Conservation (phyloP, 2,329 filamentous ascomycete species). For the Capronia coronata region DNA sequence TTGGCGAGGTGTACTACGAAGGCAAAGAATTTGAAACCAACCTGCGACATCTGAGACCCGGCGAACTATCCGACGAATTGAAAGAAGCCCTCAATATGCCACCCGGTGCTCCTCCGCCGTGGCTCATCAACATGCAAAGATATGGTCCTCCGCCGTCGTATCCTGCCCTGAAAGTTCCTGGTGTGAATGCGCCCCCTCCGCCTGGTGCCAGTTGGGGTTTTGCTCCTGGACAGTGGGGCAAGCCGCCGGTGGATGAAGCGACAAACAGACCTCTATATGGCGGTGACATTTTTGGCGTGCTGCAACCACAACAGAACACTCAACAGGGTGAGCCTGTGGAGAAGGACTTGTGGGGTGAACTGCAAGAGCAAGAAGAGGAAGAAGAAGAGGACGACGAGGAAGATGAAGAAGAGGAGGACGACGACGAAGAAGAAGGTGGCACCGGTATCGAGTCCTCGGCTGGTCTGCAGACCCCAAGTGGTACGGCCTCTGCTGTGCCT, state of each 20-base stretch:
- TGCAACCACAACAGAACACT: slow-evolving; percentile 54
- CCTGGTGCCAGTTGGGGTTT: slow-evolving; percentile 90
- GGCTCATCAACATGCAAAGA: slow-evolving; percentile 94
- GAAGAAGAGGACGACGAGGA: slow-evolving; percentile 68
- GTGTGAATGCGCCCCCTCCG: slow-evolving; percentile 87
- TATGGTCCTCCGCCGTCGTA: slow-evolving; percentile 92
- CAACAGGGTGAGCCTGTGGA: slow-evolving; percentile 74
- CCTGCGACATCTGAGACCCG: slow-evolving; percentile 78
- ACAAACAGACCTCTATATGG: slow-evolving; percentile 86
- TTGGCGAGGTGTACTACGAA: slow-evolving; percentile 99
- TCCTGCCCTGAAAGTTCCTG: slow-evolving; percentile 88
- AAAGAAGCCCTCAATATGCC: slow-evolving; percentile 92
- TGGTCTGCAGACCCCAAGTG: slow-evolving; percentile 73
- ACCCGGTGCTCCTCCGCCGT: slow-evolving; percentile 85
- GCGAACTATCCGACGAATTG: slow-evolving; percentile 80
- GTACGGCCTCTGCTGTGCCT: slow-evolving; percentile 71
- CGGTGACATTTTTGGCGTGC: slow-evolving; percentile 85
- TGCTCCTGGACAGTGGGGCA: slow-evolving; percentile 90
- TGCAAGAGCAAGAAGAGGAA: slow-evolving; percentile 67
- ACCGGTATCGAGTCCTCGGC: slow-evolving; percentile 66
- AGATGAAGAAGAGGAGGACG: slow-evolving; percentile 61
- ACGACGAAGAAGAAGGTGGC: slow-evolving; percentile 55
- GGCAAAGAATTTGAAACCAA: slow-evolving; percentile 98
- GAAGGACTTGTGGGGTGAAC: slow-evolving; percentile 82
- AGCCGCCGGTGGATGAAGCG: slow-evolving; percentile 81